A percentile compares a stretch with the other conserved stretches of the same genome.
These are phyloP conservation scores for Chaetothyriales sp. DNA, from an alignment of 2,329 filamentous ascomycete genomes.

Conservation along the genomic window DNA sequence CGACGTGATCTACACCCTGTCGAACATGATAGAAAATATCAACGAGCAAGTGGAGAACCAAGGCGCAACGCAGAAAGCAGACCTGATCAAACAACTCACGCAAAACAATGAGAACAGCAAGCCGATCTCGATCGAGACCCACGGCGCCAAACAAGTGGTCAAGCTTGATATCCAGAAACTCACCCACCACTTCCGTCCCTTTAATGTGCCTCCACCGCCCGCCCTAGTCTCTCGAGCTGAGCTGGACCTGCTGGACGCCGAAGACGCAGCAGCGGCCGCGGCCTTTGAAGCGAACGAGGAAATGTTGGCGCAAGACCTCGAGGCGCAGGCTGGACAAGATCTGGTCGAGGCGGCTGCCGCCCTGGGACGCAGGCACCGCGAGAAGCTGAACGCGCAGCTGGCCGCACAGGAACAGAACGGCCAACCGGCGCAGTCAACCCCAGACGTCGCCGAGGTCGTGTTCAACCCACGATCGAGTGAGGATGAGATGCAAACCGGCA, in stretches of 20 bases:
- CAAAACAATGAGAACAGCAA: slow-evolving; percentile 18
- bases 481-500: slow-evolving; percentile 29
- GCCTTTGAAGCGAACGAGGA: slow-evolving; percentile 20
- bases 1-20: slow-evolving; percentile 53
- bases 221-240: slow-evolving; percentile 38
- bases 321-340: slow-evolving; percentile 13
- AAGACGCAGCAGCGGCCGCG: slow-evolving; percentile 25
- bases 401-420: slow-evolving; percentile 4
- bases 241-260: slow-evolving; percentile 25
- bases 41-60: slow-evolving; percentile 34
- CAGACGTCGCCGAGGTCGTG: slow-evolving; percentile 17
- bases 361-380: neutral
- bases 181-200: slow-evolving; percentile 59
- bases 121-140: slow-evolving; percentile 18
- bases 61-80: slow-evolving; percentile 38
- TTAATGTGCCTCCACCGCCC: slow-evolving; percentile 70
- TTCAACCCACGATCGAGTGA: slow-evolving; percentile 28
- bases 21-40: slow-evolving; percentile 31
- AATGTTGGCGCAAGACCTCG: slow-evolving; percentile 18
- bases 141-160: slow-evolving; percentile 33
- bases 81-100: slow-evolving; percentile 25
- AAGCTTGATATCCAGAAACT: slow-evolving; percentile 54
- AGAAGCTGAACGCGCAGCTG: neutral
- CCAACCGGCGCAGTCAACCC: slow-evolving; percentile 35
- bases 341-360: slow-evolving; percentile 3